These are phyloP conservation scores for Calocybe gangraenosa DNA, from an alignment of 768 basidiomycete genomes.

Conservation along the genomic window DNA sequence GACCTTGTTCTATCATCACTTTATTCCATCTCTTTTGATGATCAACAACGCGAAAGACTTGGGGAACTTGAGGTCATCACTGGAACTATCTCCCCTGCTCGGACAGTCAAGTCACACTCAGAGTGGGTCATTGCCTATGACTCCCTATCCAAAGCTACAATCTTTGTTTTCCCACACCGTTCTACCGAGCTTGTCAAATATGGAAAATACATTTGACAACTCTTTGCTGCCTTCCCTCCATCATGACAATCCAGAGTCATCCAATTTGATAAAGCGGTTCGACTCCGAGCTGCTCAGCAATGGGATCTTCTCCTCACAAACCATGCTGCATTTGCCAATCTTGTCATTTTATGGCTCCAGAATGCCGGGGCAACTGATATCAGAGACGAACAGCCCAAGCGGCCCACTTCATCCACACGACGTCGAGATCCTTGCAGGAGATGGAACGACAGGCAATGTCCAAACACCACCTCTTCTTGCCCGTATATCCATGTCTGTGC, in stretches of 20 bases:
- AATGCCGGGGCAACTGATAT: too few species aligned
- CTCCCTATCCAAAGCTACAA: slow-evolving; percentile 8
- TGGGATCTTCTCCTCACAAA: too few species aligned
- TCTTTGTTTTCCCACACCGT: too few species aligned
- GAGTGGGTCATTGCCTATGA: too few species aligned
- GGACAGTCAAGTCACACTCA: slow-evolving; percentile 11
- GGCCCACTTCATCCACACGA: neutral
- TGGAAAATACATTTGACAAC: slow-evolving; percentile 13
- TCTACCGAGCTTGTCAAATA: slow-evolving; percentile 18
- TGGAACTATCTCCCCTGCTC: slow-evolving; percentile 4
- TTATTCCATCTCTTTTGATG: slow-evolving; percentile 12
- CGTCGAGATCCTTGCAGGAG: slow-evolving; percentile 11
- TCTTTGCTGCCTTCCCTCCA: slow-evolving; percentile 11
- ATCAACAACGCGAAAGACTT: neutral
- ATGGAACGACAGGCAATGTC: slow-evolving; percentile 14
- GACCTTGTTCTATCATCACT: slow-evolving; percentile 20
- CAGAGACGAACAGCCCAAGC: neutral
- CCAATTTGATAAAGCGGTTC: slow-evolving; percentile 21
- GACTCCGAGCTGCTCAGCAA: slow-evolving; percentile 4
- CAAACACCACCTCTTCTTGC: slow-evolving; percentile 11
- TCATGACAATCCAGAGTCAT: slow-evolving; percentile 19
- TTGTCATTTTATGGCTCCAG: too few species aligned
- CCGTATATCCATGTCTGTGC: slow-evolving; percentile 15
- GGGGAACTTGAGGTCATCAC: slow-evolving; percentile 1
- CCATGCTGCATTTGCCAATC: too few species aligned